phyloP scores from a whole-genome alignment of 352 stramenopile genomes.

The Elongisporangium anandrum region DNA sequence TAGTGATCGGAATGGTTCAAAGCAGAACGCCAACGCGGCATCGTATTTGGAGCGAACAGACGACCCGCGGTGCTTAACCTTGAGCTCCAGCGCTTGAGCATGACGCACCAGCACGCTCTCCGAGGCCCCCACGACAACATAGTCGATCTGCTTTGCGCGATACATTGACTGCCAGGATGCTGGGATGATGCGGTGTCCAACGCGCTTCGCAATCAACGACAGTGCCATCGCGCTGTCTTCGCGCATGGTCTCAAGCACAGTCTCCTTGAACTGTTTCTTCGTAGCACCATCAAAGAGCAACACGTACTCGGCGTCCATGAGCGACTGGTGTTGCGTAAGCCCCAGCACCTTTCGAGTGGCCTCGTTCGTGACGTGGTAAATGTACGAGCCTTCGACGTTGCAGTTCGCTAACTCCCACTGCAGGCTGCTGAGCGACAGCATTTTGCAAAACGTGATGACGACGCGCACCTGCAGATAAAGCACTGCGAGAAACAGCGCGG shows the following conservation, averaged over 20 bases:
- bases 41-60: constrained; percentile 53
- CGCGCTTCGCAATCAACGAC: constrained; percentile 39
- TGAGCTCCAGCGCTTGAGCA: constrained; percentile 57
- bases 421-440: constrained; percentile 37
- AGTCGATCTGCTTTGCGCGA: constrained; percentile 27
- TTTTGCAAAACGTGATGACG: constrained; percentile 23
- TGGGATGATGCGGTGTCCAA: constrained; percentile 19
- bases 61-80: constrained; percentile 68
- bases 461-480: constrained; percentile 48
- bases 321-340: constrained; percentile 9
- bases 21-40: constrained; percentile 28
- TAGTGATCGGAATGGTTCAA: constrained; percentile 69
- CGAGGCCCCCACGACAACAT: constrained; percentile 53
- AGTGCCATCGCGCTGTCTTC: constrained; percentile 60
- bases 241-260: constrained; percentile 60
- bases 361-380: constrained; percentile 52
- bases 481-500: constrained; percentile 58
- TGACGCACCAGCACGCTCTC: constrained; percentile 56
- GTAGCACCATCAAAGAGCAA: constrained; percentile 59
- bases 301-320: constrained; percentile 56
- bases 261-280: constrained; percentile 71
- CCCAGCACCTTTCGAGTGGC: constrained; percentile 23
- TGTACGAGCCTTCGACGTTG: constrained; percentile 70
- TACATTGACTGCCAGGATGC: neutral
- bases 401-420: constrained; percentile 49